A percentile compares a stretch with the other conserved stretches of the same genome.
phyloP scores from a whole-genome alignment of 352 stramenopile genomes.

The Globisporangium ultimum region DNA sequence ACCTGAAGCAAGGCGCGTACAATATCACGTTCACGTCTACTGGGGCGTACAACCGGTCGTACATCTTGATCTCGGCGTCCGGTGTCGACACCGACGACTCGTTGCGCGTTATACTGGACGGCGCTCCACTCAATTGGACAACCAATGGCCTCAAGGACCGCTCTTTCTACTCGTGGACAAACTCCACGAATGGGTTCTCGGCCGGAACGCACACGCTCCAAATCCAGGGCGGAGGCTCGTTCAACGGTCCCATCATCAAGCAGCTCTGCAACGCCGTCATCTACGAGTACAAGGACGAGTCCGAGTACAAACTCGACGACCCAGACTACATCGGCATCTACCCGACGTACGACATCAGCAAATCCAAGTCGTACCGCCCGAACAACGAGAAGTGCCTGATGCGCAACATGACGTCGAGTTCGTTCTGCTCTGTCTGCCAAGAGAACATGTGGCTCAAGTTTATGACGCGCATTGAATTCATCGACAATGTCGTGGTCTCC shows the following conservation, averaged over 20 bases:
- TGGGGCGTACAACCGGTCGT: constrained; percentile 27
- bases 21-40: constrained; percentile 29
- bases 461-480: constrained; percentile 28
- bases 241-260: constrained; percentile 26
- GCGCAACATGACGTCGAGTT: constrained; percentile 34
- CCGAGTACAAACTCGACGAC: constrained; percentile 21
- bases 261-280: constrained; percentile 32
- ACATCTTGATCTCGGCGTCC: constrained; percentile 23
- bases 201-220: constrained; percentile 23
- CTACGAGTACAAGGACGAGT: constrained; percentile 28
- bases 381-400: constrained; percentile 36
- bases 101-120: constrained; percentile 25
- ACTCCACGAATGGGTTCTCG: constrained; percentile 17
- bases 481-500: constrained; percentile 22
- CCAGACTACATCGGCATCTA: constrained; percentile 25
- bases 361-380: constrained; percentile 25
- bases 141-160: constrained; percentile 27
- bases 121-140: constrained; percentile 19
- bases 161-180: constrained; percentile 25
- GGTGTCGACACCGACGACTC: constrained; percentile 26
- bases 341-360: constrained; percentile 29
- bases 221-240: constrained; percentile 20
- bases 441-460: constrained; percentile 40
- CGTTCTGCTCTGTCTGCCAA: constrained; percentile 36
- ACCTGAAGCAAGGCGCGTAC: constrained; percentile 28